Conservation (phyloP, 2,329 filamentous ascomycete genomes). For the Didymella sp. region DNA sequence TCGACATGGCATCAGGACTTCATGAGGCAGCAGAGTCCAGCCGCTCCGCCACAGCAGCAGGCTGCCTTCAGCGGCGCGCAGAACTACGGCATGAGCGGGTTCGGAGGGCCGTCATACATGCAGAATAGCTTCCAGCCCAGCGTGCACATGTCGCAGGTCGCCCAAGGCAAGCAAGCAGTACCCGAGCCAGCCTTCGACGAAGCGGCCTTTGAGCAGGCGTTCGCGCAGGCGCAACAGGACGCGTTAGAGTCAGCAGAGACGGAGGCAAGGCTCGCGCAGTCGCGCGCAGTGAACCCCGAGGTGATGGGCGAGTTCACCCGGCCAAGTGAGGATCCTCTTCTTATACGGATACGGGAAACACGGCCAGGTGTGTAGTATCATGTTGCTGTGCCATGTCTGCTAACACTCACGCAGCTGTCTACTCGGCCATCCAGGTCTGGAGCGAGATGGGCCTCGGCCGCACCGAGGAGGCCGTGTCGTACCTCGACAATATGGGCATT, state of each 20-base stretch:
- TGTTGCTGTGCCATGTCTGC: constrained; percentile 17
- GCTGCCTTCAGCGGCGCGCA: constrained; percentile 37
- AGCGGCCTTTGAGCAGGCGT: constrained; percentile 63
- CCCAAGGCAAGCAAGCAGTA: constrained; percentile 45
- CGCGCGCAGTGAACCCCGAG: constrained; percentile 26
- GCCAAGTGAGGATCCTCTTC: constrained; percentile 41
- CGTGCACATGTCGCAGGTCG: constrained; percentile 30
- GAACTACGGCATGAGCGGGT: constrained; percentile 38
- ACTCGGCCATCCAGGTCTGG: constrained; percentile 44
- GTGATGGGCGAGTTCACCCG: constrained; percentile 26
- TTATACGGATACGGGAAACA: constrained; percentile 43
- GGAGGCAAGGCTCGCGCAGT: constrained; percentile 18
- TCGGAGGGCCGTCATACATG: constrained; percentile 38
- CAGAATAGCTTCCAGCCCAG: constrained; percentile 30
- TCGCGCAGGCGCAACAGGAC: constrained; percentile 57
- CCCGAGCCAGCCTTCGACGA: constrained; percentile 59
- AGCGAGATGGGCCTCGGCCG: constrained; percentile 42
- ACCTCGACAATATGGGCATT: constrained; percentile 35
- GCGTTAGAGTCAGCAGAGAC: constrained; percentile 38
- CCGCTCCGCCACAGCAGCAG: constrained; percentile 41
- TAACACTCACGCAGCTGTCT: constrained; percentile 37
- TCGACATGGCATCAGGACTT: constrained; percentile 69
- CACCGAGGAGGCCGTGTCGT: constrained; percentile 33
- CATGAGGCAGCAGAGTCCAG: constrained; percentile 50
- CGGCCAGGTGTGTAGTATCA: constrained; percentile 43